Evolutionary conservation across 495 filamentous ascomycete genomes (phyloP), one percentile per base, ranked within the genome.

Genomic region (Penicillium paradoxum): DNA sequence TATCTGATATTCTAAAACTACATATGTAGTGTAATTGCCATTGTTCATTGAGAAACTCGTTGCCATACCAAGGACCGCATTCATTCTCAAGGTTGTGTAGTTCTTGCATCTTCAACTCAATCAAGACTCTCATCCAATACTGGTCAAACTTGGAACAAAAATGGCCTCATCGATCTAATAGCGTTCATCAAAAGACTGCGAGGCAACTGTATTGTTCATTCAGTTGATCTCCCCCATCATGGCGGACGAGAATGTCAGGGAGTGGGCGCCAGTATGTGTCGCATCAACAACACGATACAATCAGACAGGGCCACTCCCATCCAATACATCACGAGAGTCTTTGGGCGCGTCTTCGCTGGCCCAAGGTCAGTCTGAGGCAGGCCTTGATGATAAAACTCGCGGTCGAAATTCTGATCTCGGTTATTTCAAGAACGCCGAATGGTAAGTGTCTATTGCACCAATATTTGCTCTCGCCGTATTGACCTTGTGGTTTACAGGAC

Each of bases 391-490:
- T 9, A 14, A n/a, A 14, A 1, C 6, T 0, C 10, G 0, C 13
- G 6, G 32, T 17, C 15, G 24, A 32, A 1, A 42, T 25, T 27
- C 45, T 24, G 36, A 52, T 11, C 10, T 51, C 4, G 76, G 76
- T 54, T 78, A 78, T 63, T 85, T 86, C 65, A 85, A 82, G 59
- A 75, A 72, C 41, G 77, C 74, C 25, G 78, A 83, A 77, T 86
- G 82, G 83, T 78, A 61, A 55, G 56, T 14, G n/a, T 41, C 43
- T 30, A 21, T 0, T 24, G 10, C 6, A 13, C 3, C 15, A 8
- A 17, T 24, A 14, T 17, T 10, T 17, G 15, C 24, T 33, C 19
- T 9, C 24, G 41, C 19, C 13, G 43, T 24, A 14, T 27, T 50
- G 7, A 30, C 17, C 46, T 56, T 33, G 0, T 36, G 19, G 2